A percentile compares a stretch with the other conserved stretches of the same genome.
These are phyloP conservation scores for Terfezia boudieri DNA, from an alignment of 495 filamentous ascomycete species.

Conservation along the genomic window DNA sequence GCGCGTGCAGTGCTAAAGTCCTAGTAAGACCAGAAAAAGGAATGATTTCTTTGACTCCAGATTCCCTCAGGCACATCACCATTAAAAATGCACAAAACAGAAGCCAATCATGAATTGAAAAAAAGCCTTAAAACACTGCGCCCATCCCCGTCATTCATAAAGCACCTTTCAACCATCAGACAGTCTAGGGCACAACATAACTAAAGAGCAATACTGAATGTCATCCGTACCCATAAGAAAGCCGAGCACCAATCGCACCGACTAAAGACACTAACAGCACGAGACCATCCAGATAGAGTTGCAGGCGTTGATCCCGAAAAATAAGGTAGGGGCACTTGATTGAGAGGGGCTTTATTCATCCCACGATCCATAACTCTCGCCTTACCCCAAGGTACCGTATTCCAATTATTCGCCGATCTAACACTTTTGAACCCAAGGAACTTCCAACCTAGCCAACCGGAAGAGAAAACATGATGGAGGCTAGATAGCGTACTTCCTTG, in stretches of 20 bases:
- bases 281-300: background rate
- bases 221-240: background rate
- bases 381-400: background rate
- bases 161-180: too few relatives aligned
- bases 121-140: background rate
- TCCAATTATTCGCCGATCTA: background rate
- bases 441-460: background rate
- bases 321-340: background rate
- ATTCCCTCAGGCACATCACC: background rate
- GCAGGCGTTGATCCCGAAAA: background rate
- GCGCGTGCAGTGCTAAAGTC: too few relatives aligned
- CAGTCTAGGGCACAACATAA: background rate
- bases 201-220: background rate
- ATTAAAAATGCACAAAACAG: background rate
- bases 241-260: background rate
- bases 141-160: background rate
- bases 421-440: background rate
- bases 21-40: background rate
- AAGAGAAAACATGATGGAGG: background rate
- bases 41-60: background rate
- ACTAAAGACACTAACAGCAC: background rate
- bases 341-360: background rate
- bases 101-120: background rate
- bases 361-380: background rate
- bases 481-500: constrained; percentile 90